These are phyloP conservation scores for Gyromitra esculenta DNA, from an alignment of 2,329 filamentous ascomycete genomes.

Conservation along the genomic window DNA sequence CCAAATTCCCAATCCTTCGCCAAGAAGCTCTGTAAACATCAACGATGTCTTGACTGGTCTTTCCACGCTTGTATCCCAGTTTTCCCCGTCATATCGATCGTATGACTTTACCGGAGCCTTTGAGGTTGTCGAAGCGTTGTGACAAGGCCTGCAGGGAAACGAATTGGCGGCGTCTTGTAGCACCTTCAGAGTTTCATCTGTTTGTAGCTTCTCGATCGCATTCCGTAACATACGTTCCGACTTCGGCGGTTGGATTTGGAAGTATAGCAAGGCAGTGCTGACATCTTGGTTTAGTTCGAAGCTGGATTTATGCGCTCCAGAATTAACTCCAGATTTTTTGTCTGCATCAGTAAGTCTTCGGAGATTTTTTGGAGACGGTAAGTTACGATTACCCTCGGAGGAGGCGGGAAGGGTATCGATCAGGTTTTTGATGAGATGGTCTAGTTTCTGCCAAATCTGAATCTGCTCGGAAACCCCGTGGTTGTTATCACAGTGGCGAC, in stretches of 20 bases:
- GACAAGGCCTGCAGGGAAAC: slow-evolving; percentile 37
- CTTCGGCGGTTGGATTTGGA: slow-evolving; percentile 12
- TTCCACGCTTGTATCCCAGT: background rate
- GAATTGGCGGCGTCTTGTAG: slow-evolving; percentile 4
- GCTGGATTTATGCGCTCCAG: background rate
- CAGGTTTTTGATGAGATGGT: background rate
- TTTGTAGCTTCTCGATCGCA: slow-evolving; percentile 6
- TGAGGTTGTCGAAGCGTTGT: slow-evolving; percentile 16
- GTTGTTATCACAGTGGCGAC: slow-evolving; percentile 7
- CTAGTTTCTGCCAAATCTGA: slow-evolving; percentile 9
- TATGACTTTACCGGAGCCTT: background rate
- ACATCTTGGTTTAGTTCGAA: slow-evolving; percentile 5
- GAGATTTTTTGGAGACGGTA: background rate
- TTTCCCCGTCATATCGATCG: slow-evolving; percentile 9
- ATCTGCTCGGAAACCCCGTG: slow-evolving; percentile 27
- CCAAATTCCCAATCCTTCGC: slow-evolving; percentile 30
- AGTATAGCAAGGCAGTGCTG: slow-evolving; percentile 12
- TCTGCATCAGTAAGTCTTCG: slow-evolving; percentile 12
- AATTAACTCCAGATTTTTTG: slow-evolving; percentile 17
- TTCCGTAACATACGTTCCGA: slow-evolving; percentile 19
- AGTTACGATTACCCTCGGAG: background rate
- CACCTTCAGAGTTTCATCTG: slow-evolving; percentile 20
- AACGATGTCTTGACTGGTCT: background rate
- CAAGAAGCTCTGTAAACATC: slow-evolving; percentile 26
- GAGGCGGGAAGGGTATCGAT: background rate